Evolutionary conservation across 768 basidiomycete species (phyloP), one percentile per base, ranked within the genome.

Genomic region (Tricholoma terreum): DNA sequence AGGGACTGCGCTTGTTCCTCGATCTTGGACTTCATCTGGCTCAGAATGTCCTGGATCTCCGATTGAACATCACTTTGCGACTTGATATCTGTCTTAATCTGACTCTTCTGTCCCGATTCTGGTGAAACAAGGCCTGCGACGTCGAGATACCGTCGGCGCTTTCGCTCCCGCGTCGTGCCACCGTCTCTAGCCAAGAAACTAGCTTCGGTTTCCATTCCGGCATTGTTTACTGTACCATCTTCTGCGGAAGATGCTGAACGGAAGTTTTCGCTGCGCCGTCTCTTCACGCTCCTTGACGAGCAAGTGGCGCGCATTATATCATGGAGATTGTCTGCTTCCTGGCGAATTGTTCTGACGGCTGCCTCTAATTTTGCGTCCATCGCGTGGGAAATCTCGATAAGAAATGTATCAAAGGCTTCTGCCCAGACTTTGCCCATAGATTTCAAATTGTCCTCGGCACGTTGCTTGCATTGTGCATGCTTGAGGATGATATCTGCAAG

Each of bases 401-500:
- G 67, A 53, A 82, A 69, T 19, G 69, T 53, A 35, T 76, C 70
- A 50, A 83, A 78, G n/a, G 77, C 68, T 34, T 76, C 69, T 56
- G 71, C 72, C 83, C 83, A 84, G 40, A 81, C 62, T 24, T 65
- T 59, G 52, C 74, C 75, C n/a, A 82, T 73, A 12, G 73, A 74
- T 45, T 68, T 64, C 36, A 73, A 66, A 52, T 69, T 75, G 48
- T 69, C 68, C 53, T 80, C 76, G 27, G 76, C 68, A 17, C 72
- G 75, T 50, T 74, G 71, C 60, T 78, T 77, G 57, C 69, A 74
- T 55, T 79, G 73, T 42, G 71, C 71, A 54, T 81, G 79, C 31
- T 68, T 72, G 36, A 71, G 65, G 57, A 77, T 69, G 22, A 82
- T 73, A 35, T 77, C 74, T 19, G 79, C 75, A 21, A 84, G 73